phyloP scores from a whole-genome alignment of 305 asterid genomes.

The Fraxinus velutina region DNA sequence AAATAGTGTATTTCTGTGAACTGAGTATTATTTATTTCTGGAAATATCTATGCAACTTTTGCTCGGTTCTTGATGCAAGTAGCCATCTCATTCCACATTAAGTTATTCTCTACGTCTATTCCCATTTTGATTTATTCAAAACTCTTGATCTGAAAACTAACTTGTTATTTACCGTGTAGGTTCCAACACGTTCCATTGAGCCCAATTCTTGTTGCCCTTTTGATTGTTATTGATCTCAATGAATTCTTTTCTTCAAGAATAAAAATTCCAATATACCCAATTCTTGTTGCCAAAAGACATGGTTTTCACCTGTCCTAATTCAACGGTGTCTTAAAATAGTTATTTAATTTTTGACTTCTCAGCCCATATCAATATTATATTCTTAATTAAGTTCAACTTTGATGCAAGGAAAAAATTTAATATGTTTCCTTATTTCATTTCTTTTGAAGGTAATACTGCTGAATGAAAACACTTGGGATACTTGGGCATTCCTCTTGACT shows the following conservation, averaged over 20 bases:
- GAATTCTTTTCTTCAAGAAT: neutral
- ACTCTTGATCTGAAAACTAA: neutral
- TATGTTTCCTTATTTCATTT: neutral
- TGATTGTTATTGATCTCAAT: neutral
- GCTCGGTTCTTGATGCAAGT: neutral
- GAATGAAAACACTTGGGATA: neutral
- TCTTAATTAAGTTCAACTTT: neutral
- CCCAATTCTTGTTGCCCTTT: neutral
- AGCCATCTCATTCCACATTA: neutral
- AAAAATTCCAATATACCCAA: neutral
- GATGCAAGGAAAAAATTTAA: neutral
- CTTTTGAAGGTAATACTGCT: slow-evolving; percentile 2
- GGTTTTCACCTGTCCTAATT: neutral
- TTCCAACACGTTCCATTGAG: neutral
- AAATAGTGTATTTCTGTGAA: neutral
- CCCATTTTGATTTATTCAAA: neutral
- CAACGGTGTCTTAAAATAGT: neutral
- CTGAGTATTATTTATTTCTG: neutral
- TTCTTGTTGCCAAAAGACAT: neutral
- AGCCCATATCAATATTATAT: neutral
- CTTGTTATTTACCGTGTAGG: neutral
- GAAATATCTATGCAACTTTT: neutral
- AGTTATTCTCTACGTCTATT: neutral
- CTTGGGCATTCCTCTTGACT: neutral
- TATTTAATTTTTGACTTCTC: neutral